Evolutionary conservation across 768 basidiomycete species (phyloP).

Genomic region (Psilocybe cyanescens): DNA sequence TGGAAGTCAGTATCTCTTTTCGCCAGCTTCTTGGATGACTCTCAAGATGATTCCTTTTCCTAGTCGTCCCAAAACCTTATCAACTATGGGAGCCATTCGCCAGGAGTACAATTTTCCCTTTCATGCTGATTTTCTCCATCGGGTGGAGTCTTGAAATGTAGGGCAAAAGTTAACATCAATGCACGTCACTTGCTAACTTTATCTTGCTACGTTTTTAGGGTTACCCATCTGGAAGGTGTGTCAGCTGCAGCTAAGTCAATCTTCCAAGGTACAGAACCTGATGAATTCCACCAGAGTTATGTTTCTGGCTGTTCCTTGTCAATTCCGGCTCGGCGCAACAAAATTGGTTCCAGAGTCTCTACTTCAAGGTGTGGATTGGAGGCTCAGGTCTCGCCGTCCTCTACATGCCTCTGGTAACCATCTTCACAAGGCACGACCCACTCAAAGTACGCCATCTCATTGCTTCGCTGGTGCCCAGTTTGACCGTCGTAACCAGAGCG

Average conservation of each 20-base stretch:
- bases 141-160: slow-evolving; percentile 82
- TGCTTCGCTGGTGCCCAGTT: not conserved
- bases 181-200: not conserved
- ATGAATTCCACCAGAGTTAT: slow-evolving; percentile 57
- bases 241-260: not conserved
- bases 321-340: slow-evolving; percentile 63
- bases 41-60: slow-evolving; percentile 1
- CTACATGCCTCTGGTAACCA: slow-evolving; percentile 74
- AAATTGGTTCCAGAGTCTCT: slow-evolving; percentile 77
- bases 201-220: slow-evolving; percentile 40
- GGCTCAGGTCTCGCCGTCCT: slow-evolving; percentile 64
- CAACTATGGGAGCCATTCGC: slow-evolving; percentile 53
- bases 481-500: slow-evolving; percentile 48
- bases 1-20: slow-evolving; percentile 49
- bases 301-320: slow-evolving; percentile 87
- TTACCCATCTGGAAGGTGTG: slow-evolving; percentile 80
- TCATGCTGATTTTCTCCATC: slow-evolving; percentile 64
- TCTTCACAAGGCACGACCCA: slow-evolving; percentile 61
- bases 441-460: slow-evolving; percentile 49
- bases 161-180: slow-evolving; percentile 23
- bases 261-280: not conserved
- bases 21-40: not conserved
- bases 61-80: slow-evolving; percentile 72
- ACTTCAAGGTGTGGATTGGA: slow-evolving; percentile 74
- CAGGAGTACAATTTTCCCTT: slow-evolving; percentile 60